These are phyloP conservation scores for Metschnikowia baotianmanensis DNA, from an alignment of 805 yeast genomes.

Conservation along the genomic window DNA sequence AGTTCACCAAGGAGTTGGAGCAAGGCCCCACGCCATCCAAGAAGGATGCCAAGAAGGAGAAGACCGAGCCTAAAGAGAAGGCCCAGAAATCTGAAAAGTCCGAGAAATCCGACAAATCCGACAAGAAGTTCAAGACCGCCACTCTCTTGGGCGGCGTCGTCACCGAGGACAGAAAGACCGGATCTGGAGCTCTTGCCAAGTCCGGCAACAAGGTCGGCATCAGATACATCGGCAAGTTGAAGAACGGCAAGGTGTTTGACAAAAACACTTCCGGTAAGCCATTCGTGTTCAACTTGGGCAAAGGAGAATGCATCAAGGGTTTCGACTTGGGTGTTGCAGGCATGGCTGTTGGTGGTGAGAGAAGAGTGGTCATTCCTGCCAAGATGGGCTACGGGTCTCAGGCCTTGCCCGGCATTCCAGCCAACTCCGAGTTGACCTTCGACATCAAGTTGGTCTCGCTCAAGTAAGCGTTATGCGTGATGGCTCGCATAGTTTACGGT, in stretches of 20 bases:
- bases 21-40: conserved; percentile 80
- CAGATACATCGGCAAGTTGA: conserved; percentile 96
- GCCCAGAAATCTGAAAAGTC: conserved; percentile 17
- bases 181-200: conserved; percentile 87
- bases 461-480: conserved; percentile 50
- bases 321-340: conserved; percentile 99
- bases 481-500: too few species aligned
- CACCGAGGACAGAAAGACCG: conserved; percentile 87
- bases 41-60: conserved; percentile 18
- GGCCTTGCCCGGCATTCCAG: conserved; percentile 95
- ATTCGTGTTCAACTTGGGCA: conserved; percentile 84
- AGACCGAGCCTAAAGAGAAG: conserved; percentile 21
- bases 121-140: conserved; percentile 64
- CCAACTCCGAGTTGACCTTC: conserved; percentile 93
- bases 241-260: conserved; percentile 95
- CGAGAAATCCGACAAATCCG: conserved; percentile 12
- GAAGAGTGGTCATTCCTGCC: conserved; percentile 95
- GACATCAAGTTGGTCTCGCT: conserved; percentile 91
- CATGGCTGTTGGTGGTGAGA: conserved; percentile 98
- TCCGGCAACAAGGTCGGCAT: conserved; percentile 89
- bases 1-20: conserved; percentile 87
- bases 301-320: conserved; percentile 98
- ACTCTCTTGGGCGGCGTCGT: conserved; percentile 90
- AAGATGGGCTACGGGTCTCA: conserved; percentile 95
- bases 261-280: conserved; percentile 98